Percentiles rank a stretch among this genome's conserved stretches.
Evolutionary conservation across 805 yeast species (phyloP).

Genomic region (Cyberlindnera galapagoensis): DNA sequence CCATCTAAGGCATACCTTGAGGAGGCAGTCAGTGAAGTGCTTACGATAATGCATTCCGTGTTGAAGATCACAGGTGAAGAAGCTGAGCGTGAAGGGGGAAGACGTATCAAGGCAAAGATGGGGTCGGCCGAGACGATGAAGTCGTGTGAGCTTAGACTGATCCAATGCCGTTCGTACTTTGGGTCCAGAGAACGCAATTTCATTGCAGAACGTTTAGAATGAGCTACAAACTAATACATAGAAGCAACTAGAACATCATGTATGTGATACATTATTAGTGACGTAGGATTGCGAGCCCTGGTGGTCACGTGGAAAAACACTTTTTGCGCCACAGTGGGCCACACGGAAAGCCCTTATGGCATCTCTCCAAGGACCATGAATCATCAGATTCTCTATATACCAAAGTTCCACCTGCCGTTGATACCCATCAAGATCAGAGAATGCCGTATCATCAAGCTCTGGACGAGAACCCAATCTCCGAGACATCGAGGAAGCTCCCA

Average conservation of each 20-base stretch:
- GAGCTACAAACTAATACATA: no score
- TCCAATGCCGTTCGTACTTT: conserved; percentile 46
- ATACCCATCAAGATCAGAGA: no score
- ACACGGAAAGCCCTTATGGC: no score
- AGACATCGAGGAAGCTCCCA: conserved; percentile 12
- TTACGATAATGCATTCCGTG: conserved; percentile 49
- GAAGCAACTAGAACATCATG: no score
- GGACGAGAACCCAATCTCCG: conserved; percentile 16
- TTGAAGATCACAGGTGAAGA: conserved; percentile 39
- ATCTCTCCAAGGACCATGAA: no score
- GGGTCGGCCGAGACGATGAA: conserved; percentile 57
- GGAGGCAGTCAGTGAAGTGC: conserved; percentile 45
- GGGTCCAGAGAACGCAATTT: conserved; percentile 11
- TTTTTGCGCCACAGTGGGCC: no score
- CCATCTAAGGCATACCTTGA: conserved; percentile 13
- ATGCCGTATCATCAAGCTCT: conserved; percentile 12
- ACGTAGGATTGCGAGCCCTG: no score
- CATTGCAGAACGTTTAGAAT: conserved; percentile 1
- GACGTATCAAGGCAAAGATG: conserved; percentile 41
- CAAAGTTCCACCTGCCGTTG: no score
- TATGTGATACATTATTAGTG: no score
- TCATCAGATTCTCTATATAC: no score
- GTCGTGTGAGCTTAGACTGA: conserved; percentile 62
- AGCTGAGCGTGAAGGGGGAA: conserved; percentile 32
- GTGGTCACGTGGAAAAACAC: no score